phyloP scores from a whole-genome alignment of 108 stramenopile genomes.

The Nitzschia inconspicua region DNA sequence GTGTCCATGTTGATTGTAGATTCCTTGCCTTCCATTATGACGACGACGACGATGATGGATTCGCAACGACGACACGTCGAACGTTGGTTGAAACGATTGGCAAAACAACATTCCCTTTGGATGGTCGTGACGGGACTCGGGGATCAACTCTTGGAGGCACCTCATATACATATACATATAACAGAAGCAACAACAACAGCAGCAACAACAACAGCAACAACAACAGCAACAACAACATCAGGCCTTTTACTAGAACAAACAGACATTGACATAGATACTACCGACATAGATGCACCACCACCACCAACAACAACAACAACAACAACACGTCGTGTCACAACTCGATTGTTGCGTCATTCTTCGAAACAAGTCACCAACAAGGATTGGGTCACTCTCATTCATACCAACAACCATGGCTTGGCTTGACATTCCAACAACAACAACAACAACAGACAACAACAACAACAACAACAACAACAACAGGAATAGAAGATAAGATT shows the following conservation, averaged over 20 bases:
- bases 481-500: too few relatives aligned
- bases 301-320: background rate
- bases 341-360: slow-evolving; percentile 1
- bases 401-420: too few relatives aligned
- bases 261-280: background rate
- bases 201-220: background rate
- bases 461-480: too few relatives aligned
- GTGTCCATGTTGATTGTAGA: slow-evolving; percentile 1
- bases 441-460: too few relatives aligned
- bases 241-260: background rate
- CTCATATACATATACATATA: background rate
- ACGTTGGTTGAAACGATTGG: slow-evolving; percentile 17
- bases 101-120: background rate
- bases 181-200: background rate
- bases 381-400: background rate
- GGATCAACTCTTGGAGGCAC: background rate
- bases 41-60: background rate
- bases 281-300: background rate
- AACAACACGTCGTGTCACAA: background rate
- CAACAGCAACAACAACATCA: background rate
- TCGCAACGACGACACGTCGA: background rate
- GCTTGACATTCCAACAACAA: too few relatives aligned
- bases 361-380: background rate
- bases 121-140: background rate
- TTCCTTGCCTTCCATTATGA: slow-evolving; percentile 1